Percentiles rank a stretch among this genome's conserved stretches.
These are phyloP conservation scores for Aphanocladium album DNA, from an alignment of 2,329 filamentous ascomycete species.

Conservation along the genomic window DNA sequence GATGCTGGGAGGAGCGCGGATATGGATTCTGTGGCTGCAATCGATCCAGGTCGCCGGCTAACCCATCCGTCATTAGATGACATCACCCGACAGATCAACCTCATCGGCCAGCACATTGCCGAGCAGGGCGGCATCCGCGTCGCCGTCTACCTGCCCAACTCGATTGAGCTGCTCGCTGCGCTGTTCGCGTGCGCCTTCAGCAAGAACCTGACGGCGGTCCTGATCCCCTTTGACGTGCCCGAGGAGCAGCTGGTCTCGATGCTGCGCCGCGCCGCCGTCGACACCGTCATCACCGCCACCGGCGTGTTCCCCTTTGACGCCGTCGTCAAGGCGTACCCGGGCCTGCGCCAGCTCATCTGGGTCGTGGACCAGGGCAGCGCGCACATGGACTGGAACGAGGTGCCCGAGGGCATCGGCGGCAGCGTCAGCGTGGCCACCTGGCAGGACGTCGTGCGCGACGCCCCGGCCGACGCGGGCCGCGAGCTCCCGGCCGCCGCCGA, in stretches of 20 bases:
- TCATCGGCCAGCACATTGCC: conserved; percentile 73
- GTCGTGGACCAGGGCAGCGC: conserved; percentile 85
- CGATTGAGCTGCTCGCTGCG: conserved; percentile 75
- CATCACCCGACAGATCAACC: conserved; percentile 78
- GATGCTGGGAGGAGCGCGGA: background rate
- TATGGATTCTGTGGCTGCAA: background rate
- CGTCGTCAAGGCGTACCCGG: conserved; percentile 63
- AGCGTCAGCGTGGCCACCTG: conserved; percentile 82
- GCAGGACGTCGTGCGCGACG: conserved; percentile 80
- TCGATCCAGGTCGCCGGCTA: background rate
- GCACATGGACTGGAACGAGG: conserved; percentile 93
- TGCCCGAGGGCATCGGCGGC: conserved; percentile 70
- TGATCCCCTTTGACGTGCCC: conserved; percentile 77
- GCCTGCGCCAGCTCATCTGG: conserved; percentile 78
- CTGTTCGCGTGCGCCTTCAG: conserved; percentile 91
- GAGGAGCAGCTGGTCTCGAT: conserved; percentile 65
- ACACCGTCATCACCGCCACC: conserved; percentile 77
- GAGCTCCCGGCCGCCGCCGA: conserved; percentile 62
- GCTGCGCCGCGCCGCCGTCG: conserved; percentile 67
- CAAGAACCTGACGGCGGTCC: conserved; percentile 68
- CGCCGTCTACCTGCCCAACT: conserved; percentile 89
- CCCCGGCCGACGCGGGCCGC: conserved; percentile 49
- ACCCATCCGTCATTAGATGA: conserved; percentile 51
- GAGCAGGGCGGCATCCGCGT: conserved; percentile 70
- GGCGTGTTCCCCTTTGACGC: conserved; percentile 79